Evolutionary conservation across 2,329 filamentous ascomycete genomes (phyloP), one percentile per base, ranked within the genome.

Genomic region (Aspergillus phoenicis): DNA sequence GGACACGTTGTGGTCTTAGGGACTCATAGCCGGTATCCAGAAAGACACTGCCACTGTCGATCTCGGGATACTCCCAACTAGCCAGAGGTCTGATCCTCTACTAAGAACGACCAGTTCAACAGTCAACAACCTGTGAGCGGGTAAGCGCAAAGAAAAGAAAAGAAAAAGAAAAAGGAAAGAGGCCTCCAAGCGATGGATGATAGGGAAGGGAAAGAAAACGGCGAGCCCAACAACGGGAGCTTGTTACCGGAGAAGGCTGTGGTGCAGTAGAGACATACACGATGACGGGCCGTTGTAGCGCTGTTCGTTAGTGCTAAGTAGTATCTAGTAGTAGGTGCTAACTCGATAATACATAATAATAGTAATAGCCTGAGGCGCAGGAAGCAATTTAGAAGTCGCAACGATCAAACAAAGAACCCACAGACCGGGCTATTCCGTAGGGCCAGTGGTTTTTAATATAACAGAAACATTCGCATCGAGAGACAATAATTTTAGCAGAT

Each of bases 81-180:
- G 39, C n/a, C 24, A 56, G 53, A 56, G 53, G 53, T 56, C 53
- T 56, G 53, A 56, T 56, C 53, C 53, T 56, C 53, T 45, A 30
- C 52, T 30, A 55, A 43, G 17, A 51, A 33, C 47, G 5, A 28
- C 47, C 41, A 45, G 10, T 24, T 45, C 41, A 30, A 51, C 47
- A 30, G 28, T 28, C 47, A 10, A 45, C 41, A 7, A 11, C 33
- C 33, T 36, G 33, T 36, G 33, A 11, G 33, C 33, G 33, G 33
- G 11, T 36, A 36, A 36, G 33, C 33, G 33, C 33, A 36, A 36
- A 10, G 11, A 13, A 5, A 36, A 36, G 10, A 33, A 36, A 36
- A 36, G 1, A 4, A 36, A 15, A 36, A 5, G 11, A 13, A 33
- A 4, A 33, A 33, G 11, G 4, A 13, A 36, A 36, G 30, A 36